These are phyloP conservation scores for Toxicodendron radicans DNA, from an alignment of 345 rosid species.

Conservation along the genomic window DNA sequence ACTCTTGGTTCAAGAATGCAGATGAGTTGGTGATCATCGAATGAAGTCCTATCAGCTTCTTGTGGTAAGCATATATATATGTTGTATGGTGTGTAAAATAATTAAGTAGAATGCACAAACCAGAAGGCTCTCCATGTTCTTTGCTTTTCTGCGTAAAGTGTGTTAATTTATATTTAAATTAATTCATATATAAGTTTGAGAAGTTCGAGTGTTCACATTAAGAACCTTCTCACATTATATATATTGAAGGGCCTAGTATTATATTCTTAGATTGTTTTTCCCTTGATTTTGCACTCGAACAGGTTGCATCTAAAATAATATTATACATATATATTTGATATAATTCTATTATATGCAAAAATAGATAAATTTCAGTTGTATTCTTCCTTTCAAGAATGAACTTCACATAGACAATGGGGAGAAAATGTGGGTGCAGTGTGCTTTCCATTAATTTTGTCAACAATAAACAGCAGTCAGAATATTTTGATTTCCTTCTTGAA, in stretches of 20 bases:
- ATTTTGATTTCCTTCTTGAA: too few species aligned
- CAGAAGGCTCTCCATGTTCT: background rate
- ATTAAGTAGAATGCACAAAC: background rate
- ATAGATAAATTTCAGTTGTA: too few species aligned
- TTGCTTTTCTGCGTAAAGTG: background rate
- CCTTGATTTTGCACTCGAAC: background rate
- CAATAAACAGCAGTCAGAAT: too few species aligned
- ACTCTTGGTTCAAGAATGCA: background rate
- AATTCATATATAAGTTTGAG: background rate
- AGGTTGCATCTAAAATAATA: too few species aligned
- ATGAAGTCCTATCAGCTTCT: constrained; percentile 4
- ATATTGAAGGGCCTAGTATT: background rate
- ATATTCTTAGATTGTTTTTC: background rate
- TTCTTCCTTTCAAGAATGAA: too few species aligned
- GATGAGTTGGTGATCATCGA: background rate
- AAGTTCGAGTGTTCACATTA: too few species aligned
- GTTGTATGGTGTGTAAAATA: background rate
- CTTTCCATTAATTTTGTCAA: background rate
- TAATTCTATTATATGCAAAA: too few species aligned
- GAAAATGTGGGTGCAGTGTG: too few species aligned
- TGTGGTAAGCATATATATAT: background rate
- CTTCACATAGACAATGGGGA: too few species aligned
- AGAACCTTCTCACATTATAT: background rate
- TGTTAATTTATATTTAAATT: background rate
- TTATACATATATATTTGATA: too few species aligned